These are phyloP conservation scores for Lachancea thermotolerans DNA, from an alignment of 805 yeast species.

Conservation along the genomic window DNA sequence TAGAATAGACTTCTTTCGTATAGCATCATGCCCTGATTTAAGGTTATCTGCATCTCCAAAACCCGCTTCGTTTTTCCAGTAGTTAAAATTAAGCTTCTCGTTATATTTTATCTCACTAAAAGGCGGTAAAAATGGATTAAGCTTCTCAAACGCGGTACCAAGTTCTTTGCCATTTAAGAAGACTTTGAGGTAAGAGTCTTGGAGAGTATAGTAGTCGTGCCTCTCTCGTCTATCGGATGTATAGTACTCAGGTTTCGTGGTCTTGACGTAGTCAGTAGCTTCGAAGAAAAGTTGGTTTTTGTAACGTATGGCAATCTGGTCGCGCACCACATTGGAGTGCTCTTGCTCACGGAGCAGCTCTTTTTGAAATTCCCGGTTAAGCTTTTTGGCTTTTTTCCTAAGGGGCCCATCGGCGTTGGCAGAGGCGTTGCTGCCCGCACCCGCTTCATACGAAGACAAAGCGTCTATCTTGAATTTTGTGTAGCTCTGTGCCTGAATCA, in stretches of 20 bases:
- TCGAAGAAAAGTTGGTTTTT: constrained; percentile 75
- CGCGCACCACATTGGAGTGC: constrained; percentile 52
- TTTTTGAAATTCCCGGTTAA: constrained; percentile 24
- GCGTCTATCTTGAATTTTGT: constrained; percentile 29
- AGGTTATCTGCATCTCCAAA: neutral
- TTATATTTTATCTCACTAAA: constrained; percentile 47
- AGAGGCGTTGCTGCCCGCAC: neutral
- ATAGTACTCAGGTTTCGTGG: constrained; percentile 32
- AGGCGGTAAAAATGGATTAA: constrained; percentile 77
- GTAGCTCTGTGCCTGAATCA: constrained; percentile 35
- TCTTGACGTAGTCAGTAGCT: constrained; percentile 52
- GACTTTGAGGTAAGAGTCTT: constrained; percentile 54
- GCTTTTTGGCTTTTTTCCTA: constrained; percentile 8
- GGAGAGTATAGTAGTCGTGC: constrained; percentile 35
- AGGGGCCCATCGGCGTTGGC: constrained; percentile 7
- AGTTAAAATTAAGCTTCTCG: constrained; percentile 31
- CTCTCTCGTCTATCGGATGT: constrained; percentile 24
- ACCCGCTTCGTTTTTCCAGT: constrained; percentile 22
- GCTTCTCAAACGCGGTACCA: constrained; percentile 59
- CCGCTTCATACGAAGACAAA: constrained; percentile 8
- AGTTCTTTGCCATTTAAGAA: constrained; percentile 68
- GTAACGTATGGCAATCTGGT: constrained; percentile 81
- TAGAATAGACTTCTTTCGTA: constrained; percentile 16
- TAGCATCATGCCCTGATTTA: constrained; percentile 16
- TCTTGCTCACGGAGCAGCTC: constrained; percentile 27